A percentile compares a stretch with the other conserved stretches of the same genome.
phyloP scores from a whole-genome alignment of 345 rosid species.

The Aegle marmelos region DNA sequence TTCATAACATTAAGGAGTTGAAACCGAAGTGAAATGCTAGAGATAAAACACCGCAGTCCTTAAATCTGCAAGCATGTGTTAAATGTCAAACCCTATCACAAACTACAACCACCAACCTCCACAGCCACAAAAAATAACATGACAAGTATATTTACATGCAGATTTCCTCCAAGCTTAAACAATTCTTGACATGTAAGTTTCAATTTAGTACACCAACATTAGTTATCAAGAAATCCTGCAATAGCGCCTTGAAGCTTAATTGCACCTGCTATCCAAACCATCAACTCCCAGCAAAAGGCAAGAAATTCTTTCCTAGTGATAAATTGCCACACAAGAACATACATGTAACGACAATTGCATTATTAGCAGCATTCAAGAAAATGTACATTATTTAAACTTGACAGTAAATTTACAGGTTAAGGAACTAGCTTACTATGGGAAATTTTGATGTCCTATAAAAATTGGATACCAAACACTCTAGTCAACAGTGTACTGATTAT shows the following conservation, averaged over 20 bases:
- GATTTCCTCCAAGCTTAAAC: neutral
- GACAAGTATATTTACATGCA: neutral
- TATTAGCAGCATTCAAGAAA: neutral
- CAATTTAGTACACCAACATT: neutral
- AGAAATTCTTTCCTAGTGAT: neutral
- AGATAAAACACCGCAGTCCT: neutral
- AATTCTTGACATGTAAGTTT: neutral
- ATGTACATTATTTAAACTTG: neutral
- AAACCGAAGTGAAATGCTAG: neutral
- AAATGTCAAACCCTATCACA: neutral
- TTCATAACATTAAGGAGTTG: neutral
- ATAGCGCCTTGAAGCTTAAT: neutral
- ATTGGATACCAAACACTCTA: neutral
- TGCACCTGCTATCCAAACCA: neutral
- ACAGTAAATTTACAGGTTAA: neutral
- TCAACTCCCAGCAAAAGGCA: neutral
- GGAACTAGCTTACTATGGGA: neutral
- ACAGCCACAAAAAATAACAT: neutral
- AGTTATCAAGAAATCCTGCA: neutral
- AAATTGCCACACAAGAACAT: neutral
- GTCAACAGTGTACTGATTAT: neutral
- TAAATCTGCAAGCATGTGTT: neutral
- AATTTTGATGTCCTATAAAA: neutral
- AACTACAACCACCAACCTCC: neutral
- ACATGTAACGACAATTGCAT: neutral